A percentile compares a stretch with the other conserved stretches of the same genome.
phyloP scores from a whole-genome alignment of 805 yeast genomes.

The Yamadazyma endophytica region DNA sequence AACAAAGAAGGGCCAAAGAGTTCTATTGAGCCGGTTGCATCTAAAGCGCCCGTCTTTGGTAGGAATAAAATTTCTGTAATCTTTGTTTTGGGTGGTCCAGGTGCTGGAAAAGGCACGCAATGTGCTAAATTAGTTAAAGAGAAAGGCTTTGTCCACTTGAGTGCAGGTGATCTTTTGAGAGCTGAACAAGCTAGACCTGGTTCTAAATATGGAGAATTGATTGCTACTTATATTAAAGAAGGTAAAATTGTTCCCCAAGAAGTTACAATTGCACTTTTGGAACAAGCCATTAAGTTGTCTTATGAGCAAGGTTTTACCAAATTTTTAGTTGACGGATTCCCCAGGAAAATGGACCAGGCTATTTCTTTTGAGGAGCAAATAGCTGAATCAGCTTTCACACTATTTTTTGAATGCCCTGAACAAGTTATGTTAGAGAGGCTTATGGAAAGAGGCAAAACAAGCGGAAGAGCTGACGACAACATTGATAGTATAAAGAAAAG shows the following conservation, averaged over 20 bases:
- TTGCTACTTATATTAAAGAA: conserved; percentile 77
- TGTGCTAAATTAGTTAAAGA: conserved; percentile 80
- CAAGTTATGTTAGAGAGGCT: conserved; percentile 78
- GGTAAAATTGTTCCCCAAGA: conserved; percentile 93
- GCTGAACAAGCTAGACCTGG: conserved; percentile 85
- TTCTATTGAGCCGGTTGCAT: conserved; percentile 36
- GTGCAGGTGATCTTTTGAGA: conserved; percentile 95
- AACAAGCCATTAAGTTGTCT: conserved; percentile 68
- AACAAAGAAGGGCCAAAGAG: conserved; percentile 42
- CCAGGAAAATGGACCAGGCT: conserved; percentile 98
- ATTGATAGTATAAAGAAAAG: conserved; percentile 87
- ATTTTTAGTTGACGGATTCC: conserved; percentile 93
- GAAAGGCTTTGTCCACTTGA: conserved; percentile 77
- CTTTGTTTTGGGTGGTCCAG: conserved; percentile 96
- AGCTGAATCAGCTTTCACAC: conserved; percentile 65
- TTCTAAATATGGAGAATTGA: conserved; percentile 80
- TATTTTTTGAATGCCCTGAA: conserved; percentile 82
- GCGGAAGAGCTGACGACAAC: conserved; percentile 93
- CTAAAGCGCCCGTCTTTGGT: conserved; percentile 41
- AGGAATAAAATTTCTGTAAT: conserved; percentile 71
- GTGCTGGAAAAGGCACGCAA: conserved; percentile 97
- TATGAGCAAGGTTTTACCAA: conserved; percentile 47
- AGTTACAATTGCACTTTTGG: conserved; percentile 78
- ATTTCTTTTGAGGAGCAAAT: conserved; percentile 78
- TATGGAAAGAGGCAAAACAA: conserved; percentile 87